Evolutionary conservation across 140 eudicot species (phyloP), one percentile per base, ranked within the genome.

Genomic region (Stevia rebaudiana): DNA sequence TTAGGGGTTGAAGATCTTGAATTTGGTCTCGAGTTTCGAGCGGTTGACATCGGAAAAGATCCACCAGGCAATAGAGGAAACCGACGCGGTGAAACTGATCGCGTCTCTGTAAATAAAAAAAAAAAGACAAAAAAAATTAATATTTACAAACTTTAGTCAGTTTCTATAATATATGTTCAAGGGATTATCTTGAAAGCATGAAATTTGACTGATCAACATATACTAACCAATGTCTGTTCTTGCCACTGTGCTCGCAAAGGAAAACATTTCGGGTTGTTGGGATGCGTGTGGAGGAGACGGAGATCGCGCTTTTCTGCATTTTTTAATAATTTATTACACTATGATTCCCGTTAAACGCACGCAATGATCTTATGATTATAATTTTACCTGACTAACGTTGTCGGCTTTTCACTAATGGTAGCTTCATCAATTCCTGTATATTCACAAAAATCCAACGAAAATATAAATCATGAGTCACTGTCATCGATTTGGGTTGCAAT

Each of bases 221-320:
- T 49, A 41, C 85, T 11, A 60, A 92, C 98, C 96, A 28, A 63
- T 49, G 60, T 77, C 81, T 62, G 74, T 81, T 49, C 66, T 81
- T 1, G 75, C 43, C 46, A 64, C 47, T 48, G 61, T 72, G 43
- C 53, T 74, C 0, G 83, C 73, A 74, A 87, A 71, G 22, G 83
- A 72, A 65, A 85, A 81, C 9, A 66, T 69, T 49, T 81, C 89
- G 3, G 74, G 76, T 51, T 57, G 83, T 67, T 75, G 81, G 4
- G 81, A 73, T 58, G 75, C 80, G 49, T 63, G 82, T 16, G 81
- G 77, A 51, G 87, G 95, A 62, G 98, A 88, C n/a, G 84, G 78
- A 31, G 95, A 79, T 12, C 66, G 83, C 44, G 77, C 92, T 77
- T 75, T 88, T 55, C 96, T 87, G 84, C 75, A 68, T 47, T 67